phyloP scores from a whole-genome alignment of 164 flowering plant species.

The Cinnamomum chago region DNA sequence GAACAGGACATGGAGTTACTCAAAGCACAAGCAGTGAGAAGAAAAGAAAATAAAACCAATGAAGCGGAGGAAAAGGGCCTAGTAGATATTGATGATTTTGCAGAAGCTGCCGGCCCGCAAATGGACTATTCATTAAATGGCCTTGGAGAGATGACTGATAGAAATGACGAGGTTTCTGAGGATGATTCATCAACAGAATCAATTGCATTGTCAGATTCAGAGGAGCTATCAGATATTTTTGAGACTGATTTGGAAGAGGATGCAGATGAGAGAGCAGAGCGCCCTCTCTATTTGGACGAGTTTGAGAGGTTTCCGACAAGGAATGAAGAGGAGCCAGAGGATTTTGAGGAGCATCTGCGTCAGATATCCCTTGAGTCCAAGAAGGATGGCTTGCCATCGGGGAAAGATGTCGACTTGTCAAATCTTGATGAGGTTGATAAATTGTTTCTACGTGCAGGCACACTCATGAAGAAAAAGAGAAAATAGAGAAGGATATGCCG shows the following conservation, averaged over 20 bases:
- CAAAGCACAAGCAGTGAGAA: slow-evolving; percentile 34
- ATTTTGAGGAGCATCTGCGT: slow-evolving; percentile 65
- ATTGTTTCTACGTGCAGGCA: slow-evolving; percentile 65
- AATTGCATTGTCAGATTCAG: slow-evolving; percentile 53
- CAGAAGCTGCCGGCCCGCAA: slow-evolving; percentile 11
- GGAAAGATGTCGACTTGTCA: slow-evolving; percentile 28
- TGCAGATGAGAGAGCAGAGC: slow-evolving; percentile 31
- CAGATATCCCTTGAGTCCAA: slow-evolving; percentile 48
- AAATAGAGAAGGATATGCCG: slow-evolving; percentile 14
- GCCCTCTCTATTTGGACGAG: slow-evolving; percentile 57
- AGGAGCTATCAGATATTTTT: slow-evolving; percentile 78
- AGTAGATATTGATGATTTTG: background rate
- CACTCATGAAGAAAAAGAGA: slow-evolving; percentile 64
- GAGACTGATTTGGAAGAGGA: slow-evolving; percentile 74
- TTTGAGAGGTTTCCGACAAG: slow-evolving; percentile 61
- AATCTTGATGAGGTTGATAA: slow-evolving; percentile 83
- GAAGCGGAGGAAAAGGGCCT: slow-evolving; percentile 14
- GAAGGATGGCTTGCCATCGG: slow-evolving; percentile 17
- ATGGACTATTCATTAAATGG: slow-evolving; percentile 30
- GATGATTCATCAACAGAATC: slow-evolving; percentile 34
- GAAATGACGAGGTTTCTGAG: slow-evolving; percentile 22
- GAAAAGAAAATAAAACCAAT: slow-evolving; percentile 20
- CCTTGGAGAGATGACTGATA: slow-evolving; percentile 28
- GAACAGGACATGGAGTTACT: slow-evolving; percentile 75
- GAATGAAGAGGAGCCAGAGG: slow-evolving; percentile 40